These are phyloP conservation scores for Salix suchowensis DNA, from an alignment of 345 rosid species.

Conservation along the genomic window DNA sequence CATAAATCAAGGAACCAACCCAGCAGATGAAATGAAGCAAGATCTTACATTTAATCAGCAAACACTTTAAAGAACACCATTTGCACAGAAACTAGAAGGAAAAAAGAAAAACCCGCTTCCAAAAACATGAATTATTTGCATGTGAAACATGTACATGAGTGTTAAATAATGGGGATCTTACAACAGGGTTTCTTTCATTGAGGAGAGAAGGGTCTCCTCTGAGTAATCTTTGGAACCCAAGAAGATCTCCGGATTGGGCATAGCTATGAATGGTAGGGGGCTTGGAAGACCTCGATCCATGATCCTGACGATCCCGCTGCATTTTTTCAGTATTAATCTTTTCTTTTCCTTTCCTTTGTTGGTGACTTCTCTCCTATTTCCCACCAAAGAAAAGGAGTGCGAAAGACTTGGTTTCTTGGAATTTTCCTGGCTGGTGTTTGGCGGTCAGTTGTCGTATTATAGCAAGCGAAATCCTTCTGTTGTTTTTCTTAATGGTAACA, in stretches of 20 bases:
- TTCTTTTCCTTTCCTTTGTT: neutral
- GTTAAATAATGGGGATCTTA: conserved; percentile 26
- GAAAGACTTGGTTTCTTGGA: neutral
- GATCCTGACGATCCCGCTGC: conserved; percentile 33
- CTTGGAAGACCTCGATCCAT: conserved; percentile 63
- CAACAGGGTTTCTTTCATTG: conserved; percentile 86
- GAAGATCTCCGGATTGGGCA: conserved; percentile 83
- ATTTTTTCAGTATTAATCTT: neutral
- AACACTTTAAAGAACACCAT: neutral
- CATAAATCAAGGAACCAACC: neutral
- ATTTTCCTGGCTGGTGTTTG: neutral
- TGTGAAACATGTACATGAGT: neutral
- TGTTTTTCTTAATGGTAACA: no score
- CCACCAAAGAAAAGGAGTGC: neutral
- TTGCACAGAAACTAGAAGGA: neutral
- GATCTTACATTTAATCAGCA: neutral
- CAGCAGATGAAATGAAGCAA: neutral
- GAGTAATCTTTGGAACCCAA: conserved; percentile 61
- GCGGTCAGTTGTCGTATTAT: neutral
- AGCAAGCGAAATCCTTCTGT: neutral
- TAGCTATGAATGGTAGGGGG: conserved; percentile 76
- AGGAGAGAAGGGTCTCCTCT: conserved; percentile 65
- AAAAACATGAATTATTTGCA: neutral
- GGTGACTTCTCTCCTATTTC: neutral
- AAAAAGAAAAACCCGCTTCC: neutral